phyloP scores from a whole-genome alignment of 1,139 yeast genomes.

The Insectozyma bohioensis region DNA sequence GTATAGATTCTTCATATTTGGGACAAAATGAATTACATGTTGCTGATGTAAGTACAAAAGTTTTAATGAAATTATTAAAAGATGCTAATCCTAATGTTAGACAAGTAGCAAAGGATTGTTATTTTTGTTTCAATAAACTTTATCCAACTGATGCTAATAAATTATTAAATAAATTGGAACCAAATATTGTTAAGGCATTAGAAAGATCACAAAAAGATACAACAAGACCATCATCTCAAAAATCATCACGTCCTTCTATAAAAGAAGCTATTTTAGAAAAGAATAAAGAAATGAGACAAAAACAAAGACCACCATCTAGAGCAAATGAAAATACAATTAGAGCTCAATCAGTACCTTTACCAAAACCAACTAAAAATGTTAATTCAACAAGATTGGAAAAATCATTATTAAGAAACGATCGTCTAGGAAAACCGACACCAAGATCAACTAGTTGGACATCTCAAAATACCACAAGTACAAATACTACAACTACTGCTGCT shows the following conservation, averaged over 20 bases:
- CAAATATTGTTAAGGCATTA: conserved; percentile 36
- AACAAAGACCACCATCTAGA: conserved; percentile 26
- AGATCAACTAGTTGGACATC: conserved; percentile 13
- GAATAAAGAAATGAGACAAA: conserved; percentile 30
- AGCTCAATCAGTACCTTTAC: conserved; percentile 7
- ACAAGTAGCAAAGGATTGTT: conserved; percentile 69
- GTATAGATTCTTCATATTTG: conserved; percentile 25
- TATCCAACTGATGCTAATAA: conserved; percentile 51
- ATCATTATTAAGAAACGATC: conserved; percentile 2
- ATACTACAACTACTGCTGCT: background rate
- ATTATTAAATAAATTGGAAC: conserved; percentile 48
- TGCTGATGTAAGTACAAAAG: conserved; percentile 49
- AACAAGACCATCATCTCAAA: conserved; percentile 7
- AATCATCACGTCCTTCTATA: conserved; percentile 27
- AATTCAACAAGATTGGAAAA: conserved; percentile 6
- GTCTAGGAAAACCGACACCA: conserved; percentile 3
- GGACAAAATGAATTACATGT: conserved; percentile 38
- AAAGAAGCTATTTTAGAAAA: conserved; percentile 35
- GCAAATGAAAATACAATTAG: conserved; percentile 4
- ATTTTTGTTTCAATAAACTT: conserved; percentile 61
- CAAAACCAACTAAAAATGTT: conserved; percentile 4
- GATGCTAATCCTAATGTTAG: conserved; percentile 86
- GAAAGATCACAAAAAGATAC: conserved; percentile 43
- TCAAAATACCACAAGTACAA: conserved; percentile 2
- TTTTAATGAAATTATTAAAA: conserved; percentile 59